Evolutionary conservation across 2,329 filamentous ascomycete species (phyloP).

Genomic region (Neurospora sp.): DNA sequence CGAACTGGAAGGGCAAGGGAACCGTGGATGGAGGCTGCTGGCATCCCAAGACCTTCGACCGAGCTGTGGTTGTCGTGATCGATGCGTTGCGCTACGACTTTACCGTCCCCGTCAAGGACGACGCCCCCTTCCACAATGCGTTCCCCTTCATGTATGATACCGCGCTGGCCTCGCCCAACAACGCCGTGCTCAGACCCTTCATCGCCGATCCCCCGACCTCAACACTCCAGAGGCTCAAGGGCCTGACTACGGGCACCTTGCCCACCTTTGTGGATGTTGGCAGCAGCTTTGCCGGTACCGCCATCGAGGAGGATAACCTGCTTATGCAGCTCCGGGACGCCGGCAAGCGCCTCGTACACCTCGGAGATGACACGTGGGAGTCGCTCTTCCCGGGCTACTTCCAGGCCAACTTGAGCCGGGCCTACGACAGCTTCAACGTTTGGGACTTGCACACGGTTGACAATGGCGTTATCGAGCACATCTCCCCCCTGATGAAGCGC

Average conservation of each 20-base stretch:
- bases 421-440: constrained; percentile 97
- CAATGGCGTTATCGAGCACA: constrained; percentile 84
- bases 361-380: constrained; percentile 98
- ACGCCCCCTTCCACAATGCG: constrained; percentile 67
- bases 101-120: constrained; percentile 63
- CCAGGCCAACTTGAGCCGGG: constrained; percentile 69
- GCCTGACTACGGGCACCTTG: constrained; percentile 85
- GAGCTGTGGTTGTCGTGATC: constrained; percentile 80
- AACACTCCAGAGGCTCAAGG: constrained; percentile 85
- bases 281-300: constrained; percentile 89
- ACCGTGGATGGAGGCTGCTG: constrained; percentile 66
- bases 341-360: constrained; percentile 69
- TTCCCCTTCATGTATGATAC: constrained; percentile 81
- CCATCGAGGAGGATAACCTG: constrained; percentile 85
- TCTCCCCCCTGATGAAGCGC: constrained; percentile 71
- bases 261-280: constrained; percentile 92
- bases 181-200: constrained; percentile 86
- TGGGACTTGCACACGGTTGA: constrained; percentile 97
- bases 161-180: constrained; percentile 60
- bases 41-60: constrained; percentile 90
- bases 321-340: constrained; percentile 56
- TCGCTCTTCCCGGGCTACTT: constrained; percentile 91
- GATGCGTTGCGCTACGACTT: constrained; percentile 97
- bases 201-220: constrained; percentile 95
- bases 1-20: constrained; percentile 30